Evolutionary conservation across 2,329 filamentous ascomycete species (phyloP).

Genomic region (Verticillium nubilum): DNA sequence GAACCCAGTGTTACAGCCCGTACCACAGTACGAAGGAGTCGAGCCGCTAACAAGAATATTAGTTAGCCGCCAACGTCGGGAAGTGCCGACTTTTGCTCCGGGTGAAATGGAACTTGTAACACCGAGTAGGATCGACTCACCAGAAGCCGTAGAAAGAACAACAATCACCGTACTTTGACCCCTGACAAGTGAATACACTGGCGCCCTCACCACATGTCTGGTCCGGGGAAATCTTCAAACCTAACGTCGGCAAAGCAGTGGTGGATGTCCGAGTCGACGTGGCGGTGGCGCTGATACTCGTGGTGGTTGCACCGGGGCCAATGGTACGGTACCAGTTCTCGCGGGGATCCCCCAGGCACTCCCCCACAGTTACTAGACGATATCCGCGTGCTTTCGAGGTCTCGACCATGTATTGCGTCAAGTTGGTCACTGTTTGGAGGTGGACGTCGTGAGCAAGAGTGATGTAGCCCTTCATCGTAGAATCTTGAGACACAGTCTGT

Average conservation of each 20-base stretch:
- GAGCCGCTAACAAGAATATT: constrained; percentile 19
- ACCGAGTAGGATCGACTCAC: constrained; percentile 19
- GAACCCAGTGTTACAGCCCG: constrained; percentile 29
- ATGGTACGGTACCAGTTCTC: constrained; percentile 45
- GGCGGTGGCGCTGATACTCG: constrained; percentile 4
- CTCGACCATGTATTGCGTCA: constrained; percentile 35
- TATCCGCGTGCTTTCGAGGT: constrained; percentile 34
- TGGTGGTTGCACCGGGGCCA: constrained; percentile 9
- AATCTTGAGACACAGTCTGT: constrained; percentile 21
- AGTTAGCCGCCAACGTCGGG: background rate
- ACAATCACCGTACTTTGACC: constrained; percentile 29
- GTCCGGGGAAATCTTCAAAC: constrained; percentile 22
- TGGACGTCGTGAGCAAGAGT: constrained; percentile 39
- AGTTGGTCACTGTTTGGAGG: constrained; percentile 22
- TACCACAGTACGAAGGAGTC: constrained; percentile 26
- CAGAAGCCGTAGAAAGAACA: constrained; percentile 36
- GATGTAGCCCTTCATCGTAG: constrained; percentile 30
- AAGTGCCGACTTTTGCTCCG: background rate
- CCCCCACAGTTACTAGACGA: constrained; percentile 47
- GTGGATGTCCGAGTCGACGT: constrained; percentile 9
- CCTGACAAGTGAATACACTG: constrained; percentile 28
- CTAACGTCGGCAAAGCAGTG: constrained; percentile 1
- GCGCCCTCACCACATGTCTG: constrained; percentile 27
- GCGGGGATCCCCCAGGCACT: constrained; percentile 49
- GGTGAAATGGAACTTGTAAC: background rate